These are phyloP conservation scores for Daldinia decipiens DNA, from an alignment of 495 filamentous ascomycete species.

Conservation along the genomic window DNA sequence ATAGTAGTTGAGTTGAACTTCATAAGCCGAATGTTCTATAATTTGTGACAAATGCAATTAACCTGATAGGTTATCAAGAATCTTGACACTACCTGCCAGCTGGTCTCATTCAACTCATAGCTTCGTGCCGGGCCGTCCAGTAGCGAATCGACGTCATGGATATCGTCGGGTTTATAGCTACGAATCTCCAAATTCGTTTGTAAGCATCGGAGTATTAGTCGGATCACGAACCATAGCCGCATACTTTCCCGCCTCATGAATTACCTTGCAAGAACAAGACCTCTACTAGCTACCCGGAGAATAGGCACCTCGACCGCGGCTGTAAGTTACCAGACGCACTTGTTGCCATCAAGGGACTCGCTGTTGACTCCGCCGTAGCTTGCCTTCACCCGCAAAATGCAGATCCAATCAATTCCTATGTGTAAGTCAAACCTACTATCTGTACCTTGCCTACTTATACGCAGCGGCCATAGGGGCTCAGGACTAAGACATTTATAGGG, in stretches of 20 bases:
- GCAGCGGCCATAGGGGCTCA: neutral
- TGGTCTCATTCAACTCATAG: constrained; percentile 9
- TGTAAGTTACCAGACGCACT: constrained; percentile 38
- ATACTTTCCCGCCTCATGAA: constrained; percentile 15
- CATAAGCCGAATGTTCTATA: neutral
- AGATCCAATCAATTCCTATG: constrained; percentile 98
- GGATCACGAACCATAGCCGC: constrained; percentile 13
- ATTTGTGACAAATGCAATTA: constrained; percentile 34
- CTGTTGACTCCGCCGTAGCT: constrained; percentile 45
- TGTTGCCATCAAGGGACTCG: constrained; percentile 22
- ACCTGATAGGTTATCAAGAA: constrained; percentile 28
- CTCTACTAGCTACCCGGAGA: constrained; percentile 40
- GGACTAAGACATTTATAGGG: constrained; percentile 65
- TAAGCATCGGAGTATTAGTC: constrained; percentile 22
- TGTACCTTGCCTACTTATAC: neutral
- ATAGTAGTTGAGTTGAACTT: too few species aligned
- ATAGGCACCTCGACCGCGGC: constrained; percentile 44
- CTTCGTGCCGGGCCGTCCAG: constrained; percentile 19
- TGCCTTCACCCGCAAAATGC: constrained; percentile 70
- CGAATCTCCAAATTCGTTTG: constrained; percentile 27
- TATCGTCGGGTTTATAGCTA: constrained; percentile 14
- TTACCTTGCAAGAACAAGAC: constrained; percentile 39
- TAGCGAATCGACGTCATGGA: constrained; percentile 33
- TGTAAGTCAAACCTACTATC: constrained; percentile 69
- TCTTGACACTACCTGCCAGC: constrained; percentile 17